Percentiles rank a stretch among this genome's conserved stretches.
Evolutionary conservation across 495 filamentous ascomycete species (phyloP).

Genomic region (Platismatia glauca): DNA sequence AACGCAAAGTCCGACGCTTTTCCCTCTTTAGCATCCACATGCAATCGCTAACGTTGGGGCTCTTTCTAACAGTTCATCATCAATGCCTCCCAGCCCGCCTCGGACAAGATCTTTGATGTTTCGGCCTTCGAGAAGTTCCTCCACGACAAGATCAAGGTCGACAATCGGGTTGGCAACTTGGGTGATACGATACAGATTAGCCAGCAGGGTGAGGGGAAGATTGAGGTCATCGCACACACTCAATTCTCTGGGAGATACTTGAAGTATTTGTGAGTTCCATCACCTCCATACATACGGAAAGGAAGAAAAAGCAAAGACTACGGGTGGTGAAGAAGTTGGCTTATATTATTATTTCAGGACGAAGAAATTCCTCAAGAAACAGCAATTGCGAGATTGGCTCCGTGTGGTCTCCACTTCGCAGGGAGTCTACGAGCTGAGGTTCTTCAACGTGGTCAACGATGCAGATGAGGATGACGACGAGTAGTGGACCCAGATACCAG

Average conservation of each 20-base stretch:
- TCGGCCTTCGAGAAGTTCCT: constrained; percentile 98
- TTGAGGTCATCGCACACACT: constrained; percentile 94
- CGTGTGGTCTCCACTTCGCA: constrained; percentile 94
- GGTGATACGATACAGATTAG: constrained; percentile 87
- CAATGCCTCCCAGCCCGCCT: constrained; percentile 93
- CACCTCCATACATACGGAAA: background rate
- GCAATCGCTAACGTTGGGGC: background rate
- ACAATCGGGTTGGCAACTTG: constrained; percentile 94
- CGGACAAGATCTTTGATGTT: constrained; percentile 99
- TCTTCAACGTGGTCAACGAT: constrained; percentile 99
- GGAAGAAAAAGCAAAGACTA: background rate
- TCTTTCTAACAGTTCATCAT: constrained; percentile 69
- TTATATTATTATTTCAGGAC: constrained; percentile 50
- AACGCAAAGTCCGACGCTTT: background rate
- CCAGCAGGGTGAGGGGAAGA: constrained; percentile 86
- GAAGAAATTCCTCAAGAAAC: constrained; percentile 99
- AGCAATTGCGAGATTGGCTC: constrained; percentile 99
- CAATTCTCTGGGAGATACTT: constrained; percentile 97
- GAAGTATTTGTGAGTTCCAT: constrained; percentile 84
- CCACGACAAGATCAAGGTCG: constrained; percentile 99
- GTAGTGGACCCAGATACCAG: constrained; percentile 42
- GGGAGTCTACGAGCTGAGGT: constrained; percentile 97
- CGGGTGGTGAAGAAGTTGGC: background rate
- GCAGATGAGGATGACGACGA: constrained; percentile 96
- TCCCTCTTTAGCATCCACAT: background rate